Base-by-base conservation (phyloP, 768 basidiomycete genomes). In the Termitomyces sp. region DNA sequence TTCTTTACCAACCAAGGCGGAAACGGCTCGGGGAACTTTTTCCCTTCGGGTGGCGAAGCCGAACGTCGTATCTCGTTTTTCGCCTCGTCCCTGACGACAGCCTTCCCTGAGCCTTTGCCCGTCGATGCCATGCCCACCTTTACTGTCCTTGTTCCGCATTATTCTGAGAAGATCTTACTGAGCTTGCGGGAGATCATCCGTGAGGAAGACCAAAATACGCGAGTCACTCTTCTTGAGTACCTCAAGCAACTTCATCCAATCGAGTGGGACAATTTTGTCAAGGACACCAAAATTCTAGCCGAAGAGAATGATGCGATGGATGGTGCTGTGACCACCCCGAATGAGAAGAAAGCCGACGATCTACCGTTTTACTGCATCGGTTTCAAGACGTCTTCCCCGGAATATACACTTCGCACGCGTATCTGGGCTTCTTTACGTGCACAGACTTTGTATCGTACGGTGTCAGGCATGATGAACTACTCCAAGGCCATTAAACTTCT, bases 391-490 rank as follows among this genome's bases (percentile, higher is more conserved):
- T 94, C 97, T 2, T 95, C 95, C 5, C 97, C 97, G 1, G 97
- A 99, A 71, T 98, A 97, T 73, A 99, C 97, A 35, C 86, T 99
- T 49, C 93, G 97, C 63, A 98, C 96, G 0, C 93, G 97, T 73
- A 99, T 99, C 65, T 98, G 97, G 97, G 96, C 97, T 2, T 98
- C 95, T 2, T 82, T 99, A 30, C 93, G 97, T 56, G 95, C 95
- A 5, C 97, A 99, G 75, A 99, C 97, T 0, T 84, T 99, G 35
- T 99, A 99, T 74, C 89, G 97, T 63, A 99, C 97, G 12, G 94
- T 98, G 20, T 98, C 97, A 5, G 97, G 97, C 62, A 98, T 99
- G 93, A 98, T 99, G 97, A 98, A 99, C 78, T 99, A 99, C 76
- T 91, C 94, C 68, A 99, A 99, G 77, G 97, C 97, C 28, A 96